These are phyloP conservation scores for Asterochloris sp. DNA, from an alignment of 139 green algal species.

Conservation along the genomic window DNA sequence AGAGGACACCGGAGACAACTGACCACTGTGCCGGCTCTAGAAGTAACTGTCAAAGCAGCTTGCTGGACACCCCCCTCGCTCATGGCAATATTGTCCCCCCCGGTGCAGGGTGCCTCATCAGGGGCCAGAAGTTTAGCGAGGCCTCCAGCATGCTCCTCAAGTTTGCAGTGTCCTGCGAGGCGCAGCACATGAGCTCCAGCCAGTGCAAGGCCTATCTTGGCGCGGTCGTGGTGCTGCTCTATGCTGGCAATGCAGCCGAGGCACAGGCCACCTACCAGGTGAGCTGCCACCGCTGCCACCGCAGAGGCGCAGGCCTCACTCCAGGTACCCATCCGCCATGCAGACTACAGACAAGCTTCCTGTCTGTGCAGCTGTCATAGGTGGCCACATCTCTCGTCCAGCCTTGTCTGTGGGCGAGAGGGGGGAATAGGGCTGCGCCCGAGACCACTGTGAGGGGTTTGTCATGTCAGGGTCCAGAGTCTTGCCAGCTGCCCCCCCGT, in stretches of 20 bases:
- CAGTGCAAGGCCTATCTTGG: slow-evolving; percentile 70
- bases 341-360: not conserved
- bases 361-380: not conserved
- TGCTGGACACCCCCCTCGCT: no score
- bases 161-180: slow-evolving; percentile 57
- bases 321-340: not conserved
- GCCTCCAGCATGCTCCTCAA: slow-evolving; percentile 51
- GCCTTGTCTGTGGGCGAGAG: not conserved
- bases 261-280: slow-evolving; percentile 57
- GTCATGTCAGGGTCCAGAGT: not conserved
- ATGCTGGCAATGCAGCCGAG: slow-evolving; percentile 38
- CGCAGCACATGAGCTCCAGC: slow-evolving; percentile 10
- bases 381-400: not conserved
- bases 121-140: slow-evolving; percentile 37
- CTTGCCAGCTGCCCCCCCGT: not conserved
- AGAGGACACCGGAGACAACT: not conserved
- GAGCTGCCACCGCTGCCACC: not conserved
- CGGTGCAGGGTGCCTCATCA: slow-evolving; percentile 29
- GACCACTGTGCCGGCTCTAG: not conserved
- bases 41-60: no score
- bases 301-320: not conserved
- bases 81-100: slow-evolving; percentile 10
- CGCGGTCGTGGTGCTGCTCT: slow-evolving; percentile 65
- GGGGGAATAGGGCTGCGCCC: not conserved
- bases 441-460: not conserved